These are phyloP conservation scores for Boletus sensibilis DNA, from an alignment of 768 basidiomycete species.

Conservation along the genomic window DNA sequence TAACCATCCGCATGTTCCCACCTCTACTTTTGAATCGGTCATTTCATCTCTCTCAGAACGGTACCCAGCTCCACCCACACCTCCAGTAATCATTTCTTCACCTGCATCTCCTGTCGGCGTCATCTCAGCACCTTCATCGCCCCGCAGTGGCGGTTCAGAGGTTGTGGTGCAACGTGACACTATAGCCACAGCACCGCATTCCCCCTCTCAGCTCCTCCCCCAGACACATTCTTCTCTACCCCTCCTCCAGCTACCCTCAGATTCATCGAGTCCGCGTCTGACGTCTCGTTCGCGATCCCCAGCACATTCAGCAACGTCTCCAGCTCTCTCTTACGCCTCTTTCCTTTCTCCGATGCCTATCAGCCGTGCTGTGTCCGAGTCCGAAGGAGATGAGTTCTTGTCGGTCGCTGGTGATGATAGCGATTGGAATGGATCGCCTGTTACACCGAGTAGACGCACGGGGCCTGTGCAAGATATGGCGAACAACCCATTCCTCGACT, in stretches of 20 bases:
- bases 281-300: slow-evolving; percentile 9
- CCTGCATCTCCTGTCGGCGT: slow-evolving; percentile 25
- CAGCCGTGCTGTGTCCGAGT: slow-evolving; percentile 19
- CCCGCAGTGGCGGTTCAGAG: slow-evolving; percentile 18
- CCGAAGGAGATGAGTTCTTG: slow-evolving; percentile 26
- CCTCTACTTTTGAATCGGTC: slow-evolving; percentile 5
- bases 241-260: slow-evolving; percentile 15
- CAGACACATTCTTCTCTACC: slow-evolving; percentile 4
- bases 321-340: slow-evolving; percentile 22
- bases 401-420: slow-evolving; percentile 23
- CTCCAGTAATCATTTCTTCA: slow-evolving; percentile 29
- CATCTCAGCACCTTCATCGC: slow-evolving; percentile 23
- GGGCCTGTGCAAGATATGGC: slow-evolving; percentile 4
- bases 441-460: not conserved
- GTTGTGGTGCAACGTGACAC: slow-evolving; percentile 7
- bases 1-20: not conserved
- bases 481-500: slow-evolving; percentile 26
- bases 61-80: slow-evolving; percentile 30
- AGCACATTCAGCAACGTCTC: slow-evolving; percentile 6
- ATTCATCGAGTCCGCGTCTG: not conserved
- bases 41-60: slow-evolving; percentile 32
- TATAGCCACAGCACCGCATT: not conserved
- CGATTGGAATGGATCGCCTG: slow-evolving; percentile 11
- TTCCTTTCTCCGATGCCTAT: slow-evolving; percentile 26
- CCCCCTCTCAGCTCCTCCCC: not conserved